These are phyloP conservation scores for Globisporangium nagaii DNA, from an alignment of 352 stramenopile species.

Conservation along the genomic window DNA sequence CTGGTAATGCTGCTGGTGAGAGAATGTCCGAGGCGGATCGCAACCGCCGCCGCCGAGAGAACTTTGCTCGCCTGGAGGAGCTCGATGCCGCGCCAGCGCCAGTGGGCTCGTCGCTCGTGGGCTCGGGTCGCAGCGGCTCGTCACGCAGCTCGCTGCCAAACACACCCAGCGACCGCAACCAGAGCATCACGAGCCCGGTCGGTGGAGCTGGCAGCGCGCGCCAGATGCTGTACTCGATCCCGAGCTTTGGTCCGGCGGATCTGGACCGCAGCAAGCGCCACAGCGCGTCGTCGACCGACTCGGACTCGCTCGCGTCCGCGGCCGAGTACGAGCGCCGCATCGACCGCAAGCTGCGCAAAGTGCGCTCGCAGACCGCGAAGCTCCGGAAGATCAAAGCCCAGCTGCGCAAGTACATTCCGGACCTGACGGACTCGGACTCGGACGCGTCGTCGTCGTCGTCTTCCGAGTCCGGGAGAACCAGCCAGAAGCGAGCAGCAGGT, in stretches of 20 bases:
- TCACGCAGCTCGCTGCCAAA: slow-evolving; percentile 5
- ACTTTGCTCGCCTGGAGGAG: slow-evolving; percentile 7
- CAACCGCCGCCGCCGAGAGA: slow-evolving; percentile 1
- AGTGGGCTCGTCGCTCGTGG: too few species aligned
- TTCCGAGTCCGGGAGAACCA: background rate
- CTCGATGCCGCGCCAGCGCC: background rate
- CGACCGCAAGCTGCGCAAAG: slow-evolving; percentile 38
- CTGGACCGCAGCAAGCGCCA: slow-evolving; percentile 4
- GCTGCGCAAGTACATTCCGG: slow-evolving; percentile 45
- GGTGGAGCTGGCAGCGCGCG: background rate
- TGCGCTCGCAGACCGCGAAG: slow-evolving; percentile 33
- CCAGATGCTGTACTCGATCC: slow-evolving; percentile 7
- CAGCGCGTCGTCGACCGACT: slow-evolving; percentile 6
- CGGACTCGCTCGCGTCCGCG: slow-evolving; percentile 16
- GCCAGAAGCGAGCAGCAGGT: background rate
- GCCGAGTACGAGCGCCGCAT: slow-evolving; percentile 33
- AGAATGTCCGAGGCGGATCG: background rate
- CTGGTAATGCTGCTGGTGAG: background rate
- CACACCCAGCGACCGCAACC: background rate
- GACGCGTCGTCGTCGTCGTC: slow-evolving; percentile 17
- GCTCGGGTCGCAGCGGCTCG: background rate
- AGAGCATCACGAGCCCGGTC: background rate
- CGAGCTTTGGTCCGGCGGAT: slow-evolving; percentile 1
- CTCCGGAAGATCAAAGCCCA: slow-evolving; percentile 32
- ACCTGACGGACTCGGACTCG: slow-evolving; percentile 35